These are phyloP conservation scores for Linum tenue DNA, from an alignment of 345 rosid genomes.

Conservation along the genomic window DNA sequence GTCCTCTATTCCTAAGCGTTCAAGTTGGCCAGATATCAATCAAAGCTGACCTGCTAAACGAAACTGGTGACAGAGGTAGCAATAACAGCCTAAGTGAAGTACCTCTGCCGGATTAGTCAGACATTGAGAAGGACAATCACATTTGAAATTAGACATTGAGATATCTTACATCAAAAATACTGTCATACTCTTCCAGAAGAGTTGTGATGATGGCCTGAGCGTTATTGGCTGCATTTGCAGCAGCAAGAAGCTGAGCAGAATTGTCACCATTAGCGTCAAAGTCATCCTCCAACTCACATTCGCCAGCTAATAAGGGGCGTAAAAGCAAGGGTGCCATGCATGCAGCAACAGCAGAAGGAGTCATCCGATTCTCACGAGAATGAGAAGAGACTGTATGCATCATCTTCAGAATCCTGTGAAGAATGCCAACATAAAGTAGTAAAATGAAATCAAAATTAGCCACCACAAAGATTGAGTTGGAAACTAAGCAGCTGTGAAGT, in stretches of 20 bases:
- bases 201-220: slow-evolving; percentile 82
- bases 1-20: background rate
- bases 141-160: background rate
- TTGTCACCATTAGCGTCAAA: slow-evolving; percentile 75
- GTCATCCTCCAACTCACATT: slow-evolving; percentile 91
- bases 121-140: background rate
- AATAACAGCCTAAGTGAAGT: too few species aligned
- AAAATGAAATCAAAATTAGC: slow-evolving; percentile 5
- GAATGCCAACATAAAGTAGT: slow-evolving; percentile 15
- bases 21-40: background rate
- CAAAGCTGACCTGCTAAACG: too few species aligned
- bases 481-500: slow-evolving; percentile 2
- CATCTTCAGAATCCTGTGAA: slow-evolving; percentile 82
- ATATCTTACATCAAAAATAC: slow-evolving; percentile 76
- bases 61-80: background rate
- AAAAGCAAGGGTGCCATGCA: slow-evolving; percentile 98
- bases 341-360: slow-evolving; percentile 95
- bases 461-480: slow-evolving; percentile 9
- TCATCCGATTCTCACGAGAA: slow-evolving; percentile 87
- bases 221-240: slow-evolving; percentile 94
- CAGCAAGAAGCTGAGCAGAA: slow-evolving; percentile 99
- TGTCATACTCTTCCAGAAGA: slow-evolving; percentile 82
- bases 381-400: slow-evolving; percentile 77
- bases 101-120: too few species aligned
- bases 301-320: slow-evolving; percentile 92